Conservation (phyloP, 371 early-diverging fungal species). For the Haplosporangium sp. region DNA sequence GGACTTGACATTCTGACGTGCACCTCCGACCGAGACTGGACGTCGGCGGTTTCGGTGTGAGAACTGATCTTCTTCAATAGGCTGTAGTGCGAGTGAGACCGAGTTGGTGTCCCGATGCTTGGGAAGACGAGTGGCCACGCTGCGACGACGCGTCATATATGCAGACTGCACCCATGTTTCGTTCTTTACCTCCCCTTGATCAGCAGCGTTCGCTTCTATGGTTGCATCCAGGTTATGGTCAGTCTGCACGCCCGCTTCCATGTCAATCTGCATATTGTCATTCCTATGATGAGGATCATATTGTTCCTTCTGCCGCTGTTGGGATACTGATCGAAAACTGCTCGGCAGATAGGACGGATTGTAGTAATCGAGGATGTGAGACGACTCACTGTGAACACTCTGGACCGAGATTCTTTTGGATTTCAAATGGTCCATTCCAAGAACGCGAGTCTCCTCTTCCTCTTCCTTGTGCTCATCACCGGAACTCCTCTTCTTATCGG, state of each 20-base stretch:
- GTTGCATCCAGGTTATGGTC: neutral
- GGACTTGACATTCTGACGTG: conserved; percentile 3
- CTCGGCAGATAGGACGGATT: conserved; percentile 19
- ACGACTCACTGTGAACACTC: conserved; percentile 25
- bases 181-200: neutral
- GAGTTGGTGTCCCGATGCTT: neutral
- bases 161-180: conserved; percentile 43
- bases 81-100: neutral
- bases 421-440: neutral
- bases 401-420: conserved; percentile 18
- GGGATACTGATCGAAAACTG: conserved; percentile 1
- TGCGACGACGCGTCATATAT: conserved; percentile 48
- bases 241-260: neutral
- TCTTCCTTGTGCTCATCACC: neutral
- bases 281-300: neutral
- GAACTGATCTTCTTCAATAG: neutral
- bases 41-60: conserved; percentile 19
- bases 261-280: neutral
- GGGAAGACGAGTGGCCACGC: conserved; percentile 18
- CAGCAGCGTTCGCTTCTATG: too few relatives aligned
- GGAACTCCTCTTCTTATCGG: neutral
- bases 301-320: neutral
- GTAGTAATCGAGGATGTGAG: conserved; percentile 40
- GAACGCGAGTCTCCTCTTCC: neutral
- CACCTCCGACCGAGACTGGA: conserved; percentile 13